Evolutionary conservation across 495 filamentous ascomycete species (phyloP), one percentile per base, ranked within the genome.

Genomic region (Penicillium robsamsonii): DNA sequence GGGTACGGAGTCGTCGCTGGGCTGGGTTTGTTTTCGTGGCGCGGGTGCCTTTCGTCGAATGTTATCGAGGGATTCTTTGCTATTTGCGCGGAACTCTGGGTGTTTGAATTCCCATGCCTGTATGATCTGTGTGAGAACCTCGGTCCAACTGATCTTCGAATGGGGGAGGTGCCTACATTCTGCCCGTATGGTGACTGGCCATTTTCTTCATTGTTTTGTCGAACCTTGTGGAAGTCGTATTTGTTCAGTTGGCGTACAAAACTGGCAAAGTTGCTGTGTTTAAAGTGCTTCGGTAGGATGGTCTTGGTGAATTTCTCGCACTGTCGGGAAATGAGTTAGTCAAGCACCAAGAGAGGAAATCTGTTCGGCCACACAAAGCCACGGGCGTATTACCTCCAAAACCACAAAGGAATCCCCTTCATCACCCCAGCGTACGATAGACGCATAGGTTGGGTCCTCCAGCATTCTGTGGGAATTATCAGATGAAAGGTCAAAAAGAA

Each of bases 221-320:
- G 84, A 44, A 99, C 94, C 80, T 99, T 99, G 77, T 97, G 95
- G 62, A 99, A 99, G 72, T 97, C 94, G 72, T 96, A 99, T 70
- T 99, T 99, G 78, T 99, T 99, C 46, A 99, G 77, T 71, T 99
- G 94, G 62, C 94, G 89, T 42, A 99, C 94, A 63, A 99, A 99
- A 76, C 91, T 96, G 41, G 95, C 94, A 70, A 99, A 97, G 70
- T 99, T 99, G 84, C 91, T 96, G 73, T 97, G 93, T 75, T 97
- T 99, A 80, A 97, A 97, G 69, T 99, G 94, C 68, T 96, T 96
- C 1, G 94, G 95, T 18, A 98, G 81, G 61, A 99, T 97, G 46
- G 87, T 87, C 71, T 96, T 97, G 44, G 94, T 97, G 67, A 99
- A 99, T 70, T 95, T 94, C 66, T 97, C 95, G 71, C 94, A 96